These are phyloP conservation scores for Pistacia vera DNA, from an alignment of 345 rosid genomes.

Conservation along the genomic window DNA sequence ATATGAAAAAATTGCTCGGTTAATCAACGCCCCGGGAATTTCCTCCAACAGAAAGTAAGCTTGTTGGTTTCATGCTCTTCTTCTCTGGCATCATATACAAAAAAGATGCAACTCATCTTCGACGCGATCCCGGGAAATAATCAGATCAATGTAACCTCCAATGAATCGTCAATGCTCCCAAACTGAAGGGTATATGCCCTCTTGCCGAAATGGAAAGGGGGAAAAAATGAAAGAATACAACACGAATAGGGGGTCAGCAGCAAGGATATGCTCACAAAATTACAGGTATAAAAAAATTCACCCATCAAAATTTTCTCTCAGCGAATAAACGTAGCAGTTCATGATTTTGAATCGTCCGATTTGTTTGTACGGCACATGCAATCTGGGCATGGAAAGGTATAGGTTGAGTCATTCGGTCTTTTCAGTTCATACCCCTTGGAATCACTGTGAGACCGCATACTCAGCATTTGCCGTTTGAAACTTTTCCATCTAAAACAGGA, in stretches of 20 bases:
- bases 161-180: conserved; percentile 33
- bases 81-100: conserved; percentile 34
- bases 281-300: conserved; percentile 29
- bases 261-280: conserved; percentile 23
- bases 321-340: conserved; percentile 41
- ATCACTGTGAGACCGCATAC: conserved; percentile 90
- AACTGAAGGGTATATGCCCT: conserved; percentile 37
- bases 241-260: conserved; percentile 37
- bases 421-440: conserved; percentile 91
- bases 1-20: conserved; percentile 32
- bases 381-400: conserved; percentile 95
- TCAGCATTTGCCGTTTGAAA: conserved; percentile 89
- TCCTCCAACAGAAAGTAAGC: conserved; percentile 16
- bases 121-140: conserved; percentile 26
- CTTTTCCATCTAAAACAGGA: conserved; percentile 70
- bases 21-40: conserved; percentile 21
- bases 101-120: conserved; percentile 31
- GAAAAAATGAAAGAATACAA: conserved; percentile 54
- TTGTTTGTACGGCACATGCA: conserved; percentile 89
- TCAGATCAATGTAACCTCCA: conserved; percentile 32
- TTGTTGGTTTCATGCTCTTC: conserved; percentile 15
- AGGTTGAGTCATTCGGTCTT: conserved; percentile 83
- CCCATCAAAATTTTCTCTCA: conserved; percentile 11
- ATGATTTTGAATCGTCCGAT: conserved; percentile 52
- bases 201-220: conserved; percentile 28